Evolutionary conservation across 495 filamentous ascomycete species (phyloP).

Genomic region (Aspergillus biplanus): DNA sequence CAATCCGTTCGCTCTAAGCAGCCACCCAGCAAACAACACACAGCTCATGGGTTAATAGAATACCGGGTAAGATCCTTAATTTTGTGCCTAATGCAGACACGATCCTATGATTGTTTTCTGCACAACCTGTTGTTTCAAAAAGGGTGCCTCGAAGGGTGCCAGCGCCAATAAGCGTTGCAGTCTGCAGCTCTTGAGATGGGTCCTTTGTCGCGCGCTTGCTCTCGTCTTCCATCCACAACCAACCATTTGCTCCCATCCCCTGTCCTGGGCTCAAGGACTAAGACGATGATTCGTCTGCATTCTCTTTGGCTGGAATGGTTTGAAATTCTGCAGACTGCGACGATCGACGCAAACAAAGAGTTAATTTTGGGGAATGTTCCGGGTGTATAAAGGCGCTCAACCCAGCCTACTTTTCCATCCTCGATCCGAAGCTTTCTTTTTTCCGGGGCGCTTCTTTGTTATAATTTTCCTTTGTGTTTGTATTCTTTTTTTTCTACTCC

Average conservation of each 20-base stretch:
- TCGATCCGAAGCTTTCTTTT: background rate
- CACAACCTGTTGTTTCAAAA: constrained; percentile 11
- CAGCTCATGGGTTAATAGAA: too few species aligned
- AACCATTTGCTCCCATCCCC: constrained; percentile 4
- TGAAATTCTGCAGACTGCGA: background rate
- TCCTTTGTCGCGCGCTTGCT: constrained; percentile 21
- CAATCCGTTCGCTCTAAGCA: too few species aligned
- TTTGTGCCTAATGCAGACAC: too few species aligned
- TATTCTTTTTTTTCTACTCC: background rate
- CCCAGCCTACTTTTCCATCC: background rate
- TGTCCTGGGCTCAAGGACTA: background rate
- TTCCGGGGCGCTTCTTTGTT: background rate
- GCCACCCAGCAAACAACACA: too few species aligned
- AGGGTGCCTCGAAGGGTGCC: background rate
- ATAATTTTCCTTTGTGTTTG: background rate
- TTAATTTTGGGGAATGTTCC: constrained; percentile 7
- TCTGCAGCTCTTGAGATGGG: constrained; percentile 8
- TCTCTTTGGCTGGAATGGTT: background rate
- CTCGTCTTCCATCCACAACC: constrained; percentile 11
- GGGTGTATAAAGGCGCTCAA: constrained; percentile 2
- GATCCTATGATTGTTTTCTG: constrained; percentile 2
- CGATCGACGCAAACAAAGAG: constrained; percentile 12
- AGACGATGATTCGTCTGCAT: background rate
- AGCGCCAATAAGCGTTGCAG: constrained; percentile 9
- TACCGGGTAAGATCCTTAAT: too few species aligned